A percentile compares a stretch with the other conserved stretches of the same genome.
Conservation (phyloP, 2,329 filamentous ascomycete species). For the Phialophora macrospora region DNA sequence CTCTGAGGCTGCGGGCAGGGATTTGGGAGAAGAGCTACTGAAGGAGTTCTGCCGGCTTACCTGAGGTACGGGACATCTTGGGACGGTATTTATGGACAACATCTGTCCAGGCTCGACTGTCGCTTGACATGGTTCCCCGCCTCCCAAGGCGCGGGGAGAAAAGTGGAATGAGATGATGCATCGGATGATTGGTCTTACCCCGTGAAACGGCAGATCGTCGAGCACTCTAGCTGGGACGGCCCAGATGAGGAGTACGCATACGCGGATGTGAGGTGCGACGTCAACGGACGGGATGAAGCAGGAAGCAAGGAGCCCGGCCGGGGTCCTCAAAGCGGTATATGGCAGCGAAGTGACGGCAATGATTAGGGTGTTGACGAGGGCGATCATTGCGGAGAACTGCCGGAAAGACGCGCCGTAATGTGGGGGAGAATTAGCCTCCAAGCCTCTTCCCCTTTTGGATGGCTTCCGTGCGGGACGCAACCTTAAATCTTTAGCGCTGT, state of each 20-base stretch:
- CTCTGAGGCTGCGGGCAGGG: not conserved
- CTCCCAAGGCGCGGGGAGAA: slow-evolving; percentile 25
- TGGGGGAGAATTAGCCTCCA: slow-evolving; percentile 6
- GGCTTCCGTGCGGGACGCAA: slow-evolving; percentile 18
- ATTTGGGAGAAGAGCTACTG: slow-evolving; percentile 13
- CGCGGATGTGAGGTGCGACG: slow-evolving; percentile 4
- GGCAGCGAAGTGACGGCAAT: slow-evolving; percentile 14
- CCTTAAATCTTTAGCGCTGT: slow-evolving; percentile 19
- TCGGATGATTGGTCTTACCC: slow-evolving; percentile 16
- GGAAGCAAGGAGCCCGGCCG: slow-evolving; percentile 2
- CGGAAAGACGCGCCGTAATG: not conserved
- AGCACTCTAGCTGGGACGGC: slow-evolving; percentile 4
- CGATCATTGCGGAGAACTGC: slow-evolving; percentile 6
- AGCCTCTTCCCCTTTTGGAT: slow-evolving; percentile 2
- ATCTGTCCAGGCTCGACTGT: slow-evolving; percentile 10
- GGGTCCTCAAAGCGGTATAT: slow-evolving; percentile 15
- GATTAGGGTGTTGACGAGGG: slow-evolving; percentile 7
- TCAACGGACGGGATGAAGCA: slow-evolving; percentile 14
- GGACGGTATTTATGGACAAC: slow-evolving; percentile 12
- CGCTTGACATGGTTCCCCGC: slow-evolving; percentile 26
- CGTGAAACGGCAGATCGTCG: slow-evolving; percentile 8
- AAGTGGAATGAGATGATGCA: slow-evolving; percentile 3
- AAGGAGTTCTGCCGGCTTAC: slow-evolving; percentile 13
- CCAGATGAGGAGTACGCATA: slow-evolving; percentile 29
- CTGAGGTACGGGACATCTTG: slow-evolving; percentile 8